Evolutionary conservation across 2,329 filamentous ascomycete species (phyloP).

Genomic region (Ramularia endophylla): DNA sequence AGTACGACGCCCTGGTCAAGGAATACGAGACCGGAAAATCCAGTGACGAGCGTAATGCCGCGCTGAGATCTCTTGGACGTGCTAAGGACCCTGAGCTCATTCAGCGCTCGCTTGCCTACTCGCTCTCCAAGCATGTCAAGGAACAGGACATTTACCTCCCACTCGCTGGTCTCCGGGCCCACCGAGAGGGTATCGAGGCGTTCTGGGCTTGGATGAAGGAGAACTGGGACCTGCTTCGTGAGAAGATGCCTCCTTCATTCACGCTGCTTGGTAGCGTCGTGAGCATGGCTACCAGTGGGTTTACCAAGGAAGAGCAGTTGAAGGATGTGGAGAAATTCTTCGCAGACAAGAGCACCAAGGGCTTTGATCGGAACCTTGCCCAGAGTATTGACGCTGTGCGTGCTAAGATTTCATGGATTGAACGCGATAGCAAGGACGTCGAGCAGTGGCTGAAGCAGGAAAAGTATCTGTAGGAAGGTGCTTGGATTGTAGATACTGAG

Average conservation of each 20-base stretch:
- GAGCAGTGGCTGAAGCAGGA: conserved; percentile 63
- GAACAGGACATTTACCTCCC: conserved; percentile 93
- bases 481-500: not conserved
- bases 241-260: conserved; percentile 77
- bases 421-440: conserved; percentile 73
- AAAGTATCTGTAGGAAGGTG: conserved; percentile 46
- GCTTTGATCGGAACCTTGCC: conserved; percentile 82
- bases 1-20: conserved; percentile 74
- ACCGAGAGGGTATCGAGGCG: conserved; percentile 70
- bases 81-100: conserved; percentile 74
- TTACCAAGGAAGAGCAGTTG: conserved; percentile 71
- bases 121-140: conserved; percentile 77
- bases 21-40: conserved; percentile 70
- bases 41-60: conserved; percentile 86
- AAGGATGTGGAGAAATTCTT: conserved; percentile 77
- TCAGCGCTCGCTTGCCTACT: conserved; percentile 68
- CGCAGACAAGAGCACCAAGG: conserved; percentile 70
- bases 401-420: conserved; percentile 77
- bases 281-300: conserved; percentile 72
- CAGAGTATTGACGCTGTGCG: conserved; percentile 80
- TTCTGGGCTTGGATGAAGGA: conserved; percentile 77
- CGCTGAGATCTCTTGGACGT: conserved; percentile 75
- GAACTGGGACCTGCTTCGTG: conserved; percentile 80
- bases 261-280: conserved; percentile 83
- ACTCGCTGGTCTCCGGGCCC: conserved; percentile 68